phyloP scores from a whole-genome alignment of 108 stramenopile species.

The Mayamaea pseudoterrestris region DNA sequence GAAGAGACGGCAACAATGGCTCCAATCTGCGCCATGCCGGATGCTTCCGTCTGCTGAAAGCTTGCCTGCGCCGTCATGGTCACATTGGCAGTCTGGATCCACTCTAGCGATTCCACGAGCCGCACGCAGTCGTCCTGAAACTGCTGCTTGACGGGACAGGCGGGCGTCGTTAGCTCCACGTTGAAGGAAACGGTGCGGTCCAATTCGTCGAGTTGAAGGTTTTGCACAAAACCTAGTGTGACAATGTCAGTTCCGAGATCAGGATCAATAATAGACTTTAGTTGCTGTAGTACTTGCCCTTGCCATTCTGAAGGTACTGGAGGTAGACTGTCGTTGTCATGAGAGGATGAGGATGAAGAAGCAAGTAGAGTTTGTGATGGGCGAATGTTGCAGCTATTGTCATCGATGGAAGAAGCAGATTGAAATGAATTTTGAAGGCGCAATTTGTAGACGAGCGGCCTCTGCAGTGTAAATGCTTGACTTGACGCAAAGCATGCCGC shows the following conservation, averaged over 20 bases:
- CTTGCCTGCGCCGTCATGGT: constrained; percentile 52
- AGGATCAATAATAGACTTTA: constrained; percentile 63
- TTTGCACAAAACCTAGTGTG: constrained; percentile 62
- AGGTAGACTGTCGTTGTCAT: background rate
- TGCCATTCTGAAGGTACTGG: constrained; percentile 55
- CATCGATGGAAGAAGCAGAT: no score
- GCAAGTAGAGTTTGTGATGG: no score
- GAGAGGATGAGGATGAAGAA: no score
- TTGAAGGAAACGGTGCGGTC: constrained; percentile 43
- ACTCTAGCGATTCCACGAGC: constrained; percentile 35
- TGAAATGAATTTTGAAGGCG: no score
- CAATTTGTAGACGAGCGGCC: no score
- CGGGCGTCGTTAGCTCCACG: constrained; percentile 66
- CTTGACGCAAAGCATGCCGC: no score
- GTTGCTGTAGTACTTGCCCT: constrained; percentile 40
- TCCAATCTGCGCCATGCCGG: constrained; percentile 63
- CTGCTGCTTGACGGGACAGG: constrained; percentile 63
- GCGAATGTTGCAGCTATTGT: no score
- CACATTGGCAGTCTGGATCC: constrained; percentile 25
- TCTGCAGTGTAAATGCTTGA: no score
- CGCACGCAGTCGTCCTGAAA: constrained; percentile 47
- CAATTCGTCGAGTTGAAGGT: constrained; percentile 37
- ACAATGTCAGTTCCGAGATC: constrained; percentile 67
- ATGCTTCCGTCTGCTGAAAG: constrained; percentile 23
- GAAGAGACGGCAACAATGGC: constrained; percentile 71